Base-by-base conservation (phyloP, 2,329 filamentous ascomycete species). In the Rutstroemia sydowiana region DNA sequence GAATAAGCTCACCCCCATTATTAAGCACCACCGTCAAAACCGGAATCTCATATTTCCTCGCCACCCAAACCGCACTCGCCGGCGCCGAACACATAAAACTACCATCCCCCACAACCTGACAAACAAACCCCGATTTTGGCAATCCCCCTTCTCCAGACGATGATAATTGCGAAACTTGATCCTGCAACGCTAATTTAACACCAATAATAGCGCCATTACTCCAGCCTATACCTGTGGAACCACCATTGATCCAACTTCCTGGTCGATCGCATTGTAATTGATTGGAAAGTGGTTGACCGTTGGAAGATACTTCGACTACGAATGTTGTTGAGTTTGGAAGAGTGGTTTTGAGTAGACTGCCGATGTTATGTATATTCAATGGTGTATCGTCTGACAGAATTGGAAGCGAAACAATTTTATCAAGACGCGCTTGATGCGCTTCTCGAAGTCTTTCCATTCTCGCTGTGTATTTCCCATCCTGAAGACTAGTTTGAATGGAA, bases 171-270 rank as follows among this genome's bases (percentile, higher is more conserved):
- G 76, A 73, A 45, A 68, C 68, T 0, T 57, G 63, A 0, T 70
- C 73, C 9, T 39, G 75, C 0, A 75, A 73, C 0, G 85, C 87
- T 13, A 90, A 75, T 65, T 89, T 88, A 63, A 89, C 81, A 1
- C 87, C 87, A 4, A 90, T 67, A 0, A 84, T 83, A 34, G 71
- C 86, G 13, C 87, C 86, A 14, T 85, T 85, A 10, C 80, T 85
- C 86, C 86, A 90, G 3, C 86, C 86, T 0, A 90, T 78, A 2
- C 87, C 87, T 11, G 85, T 85, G 0, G 84, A 85, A 1, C 86
- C 86, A 63, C 85, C 88, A 67, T 88, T 89, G 62, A 90, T 79
- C 82, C 82, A 88, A 0, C 78, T 81, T 0, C 85, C 85, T 0
- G 86, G 85, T 0, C 78, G 63, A 0, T 75, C 79, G 2, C 79